Conservation (phyloP, 495 filamentous ascomycete species). For the Trichocladium antarcticum region DNA sequence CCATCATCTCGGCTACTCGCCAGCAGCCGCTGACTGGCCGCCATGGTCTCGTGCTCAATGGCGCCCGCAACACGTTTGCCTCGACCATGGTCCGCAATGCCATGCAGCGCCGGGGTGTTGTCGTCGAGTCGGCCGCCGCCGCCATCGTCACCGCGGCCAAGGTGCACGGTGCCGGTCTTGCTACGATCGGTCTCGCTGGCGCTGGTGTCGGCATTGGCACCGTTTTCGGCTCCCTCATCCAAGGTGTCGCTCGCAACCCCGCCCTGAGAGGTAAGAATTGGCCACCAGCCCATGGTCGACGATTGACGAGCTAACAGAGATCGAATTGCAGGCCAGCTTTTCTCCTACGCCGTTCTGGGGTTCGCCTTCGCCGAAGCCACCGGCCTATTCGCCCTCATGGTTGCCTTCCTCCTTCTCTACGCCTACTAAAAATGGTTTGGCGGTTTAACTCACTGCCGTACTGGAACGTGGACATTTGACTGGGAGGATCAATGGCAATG, state of each 20-base stretch:
- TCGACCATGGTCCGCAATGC: constrained; percentile 15
- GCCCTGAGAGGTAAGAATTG: constrained; percentile 24
- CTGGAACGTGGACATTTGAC: too few species aligned
- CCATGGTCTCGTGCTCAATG: constrained; percentile 18
- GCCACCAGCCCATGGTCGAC: background rate
- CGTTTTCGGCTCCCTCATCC: constrained; percentile 32
- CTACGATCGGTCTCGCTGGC: constrained; percentile 32
- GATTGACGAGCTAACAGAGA: background rate
- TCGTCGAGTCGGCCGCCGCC: constrained; percentile 28
- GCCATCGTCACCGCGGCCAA: constrained; percentile 29
- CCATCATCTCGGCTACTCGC: constrained; percentile 16
- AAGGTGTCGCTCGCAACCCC: constrained; percentile 33
- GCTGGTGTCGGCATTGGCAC: constrained; percentile 34
- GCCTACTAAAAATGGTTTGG: constrained; percentile 27
- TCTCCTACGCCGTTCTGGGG: constrained; percentile 32
- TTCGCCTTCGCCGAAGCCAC: constrained; percentile 34
- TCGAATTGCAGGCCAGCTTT: constrained; percentile 24
- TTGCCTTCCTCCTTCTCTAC: constrained; percentile 34
- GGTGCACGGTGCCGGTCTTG: constrained; percentile 30
- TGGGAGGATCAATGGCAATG: too few species aligned
- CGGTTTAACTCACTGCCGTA: too few species aligned
- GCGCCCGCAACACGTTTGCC: constrained; percentile 13
- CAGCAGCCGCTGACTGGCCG: constrained; percentile 12
- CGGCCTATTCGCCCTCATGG: constrained; percentile 34
- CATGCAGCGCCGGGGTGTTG: constrained; percentile 24